Conservation (phyloP, 208 protist species). For the Acanthamoeba polyphaga region DNA sequence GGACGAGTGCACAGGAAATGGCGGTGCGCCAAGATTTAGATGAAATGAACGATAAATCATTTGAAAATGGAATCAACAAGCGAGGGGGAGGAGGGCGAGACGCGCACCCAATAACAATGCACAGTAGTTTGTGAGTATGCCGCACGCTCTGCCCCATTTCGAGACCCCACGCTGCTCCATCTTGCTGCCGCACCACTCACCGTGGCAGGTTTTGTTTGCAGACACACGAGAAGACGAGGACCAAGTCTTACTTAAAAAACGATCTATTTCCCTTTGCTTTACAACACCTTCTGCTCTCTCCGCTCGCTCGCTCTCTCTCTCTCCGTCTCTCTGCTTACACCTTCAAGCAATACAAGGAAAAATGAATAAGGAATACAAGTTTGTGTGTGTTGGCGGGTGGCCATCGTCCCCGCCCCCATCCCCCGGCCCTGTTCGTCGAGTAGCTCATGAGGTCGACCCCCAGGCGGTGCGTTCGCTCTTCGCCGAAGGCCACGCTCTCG, state of each 20-base stretch:
- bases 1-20: neutral
- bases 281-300: neutral
- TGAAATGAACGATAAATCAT: neutral
- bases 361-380: slow-evolving; percentile 9
- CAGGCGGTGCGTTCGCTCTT: too few relatives aligned
- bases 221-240: too few relatives aligned
- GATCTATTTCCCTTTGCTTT: neutral
- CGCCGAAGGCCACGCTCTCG: too few relatives aligned
- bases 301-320: neutral
- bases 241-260: neutral
- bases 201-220: too few relatives aligned
- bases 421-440: neutral
- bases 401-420: too few relatives aligned
- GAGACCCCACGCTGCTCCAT: neutral
- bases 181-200: neutral
- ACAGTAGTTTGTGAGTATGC: neutral
- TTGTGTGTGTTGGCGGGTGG: neutral
- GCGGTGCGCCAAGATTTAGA: neutral
- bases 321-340: neutral
- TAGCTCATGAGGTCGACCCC: too few relatives aligned
- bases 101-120: neutral
- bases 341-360: slow-evolving; percentile 8
- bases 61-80: neutral
- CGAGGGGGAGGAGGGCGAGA: neutral
- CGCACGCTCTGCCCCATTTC: neutral